These are phyloP conservation scores for Ceratobasidium sp. DNA, from an alignment of 1,284 basidiomycete species.

Conservation along the genomic window DNA sequence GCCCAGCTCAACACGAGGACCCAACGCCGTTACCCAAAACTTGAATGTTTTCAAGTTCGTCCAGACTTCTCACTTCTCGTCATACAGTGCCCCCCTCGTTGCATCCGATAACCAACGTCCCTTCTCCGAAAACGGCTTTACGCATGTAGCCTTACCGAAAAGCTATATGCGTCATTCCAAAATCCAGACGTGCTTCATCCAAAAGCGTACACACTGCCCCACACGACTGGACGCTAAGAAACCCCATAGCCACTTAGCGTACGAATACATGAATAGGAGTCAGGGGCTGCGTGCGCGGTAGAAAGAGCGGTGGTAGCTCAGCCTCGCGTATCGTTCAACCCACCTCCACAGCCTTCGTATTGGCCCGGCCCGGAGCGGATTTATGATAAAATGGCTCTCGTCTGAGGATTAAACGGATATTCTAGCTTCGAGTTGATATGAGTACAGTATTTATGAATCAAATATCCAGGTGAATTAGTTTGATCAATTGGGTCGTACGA, in stretches of 20 bases:
- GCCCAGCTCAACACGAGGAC: slow-evolving; percentile 14
- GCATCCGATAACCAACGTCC: not conserved
- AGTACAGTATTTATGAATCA: too few relatives aligned
- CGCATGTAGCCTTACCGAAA: too few relatives aligned
- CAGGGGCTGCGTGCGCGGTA: too few relatives aligned
- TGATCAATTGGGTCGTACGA: not conserved
- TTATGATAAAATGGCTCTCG: not conserved
- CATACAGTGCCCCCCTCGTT: not conserved
- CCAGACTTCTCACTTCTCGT: not conserved
- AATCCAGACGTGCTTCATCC: too few relatives aligned
- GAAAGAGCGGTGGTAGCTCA: not conserved
- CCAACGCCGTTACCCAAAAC: not conserved
- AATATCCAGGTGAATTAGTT: too few relatives aligned
- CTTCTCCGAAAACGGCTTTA: not conserved
- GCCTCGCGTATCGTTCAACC: not conserved
- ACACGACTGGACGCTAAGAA: not conserved
- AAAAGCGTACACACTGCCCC: not conserved
- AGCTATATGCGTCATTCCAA: too few relatives aligned
- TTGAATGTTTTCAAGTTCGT: not conserved
- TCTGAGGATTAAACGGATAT: not conserved
- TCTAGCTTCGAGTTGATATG: too few relatives aligned
- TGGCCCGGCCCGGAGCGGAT: too few relatives aligned
- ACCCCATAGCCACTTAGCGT: not conserved
- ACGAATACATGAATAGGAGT: not conserved
- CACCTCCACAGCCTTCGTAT: too few relatives aligned